Evolutionary conservation across 177 flowering plant genomes (phyloP).

Genomic region (Vitis hybrid): DNA sequence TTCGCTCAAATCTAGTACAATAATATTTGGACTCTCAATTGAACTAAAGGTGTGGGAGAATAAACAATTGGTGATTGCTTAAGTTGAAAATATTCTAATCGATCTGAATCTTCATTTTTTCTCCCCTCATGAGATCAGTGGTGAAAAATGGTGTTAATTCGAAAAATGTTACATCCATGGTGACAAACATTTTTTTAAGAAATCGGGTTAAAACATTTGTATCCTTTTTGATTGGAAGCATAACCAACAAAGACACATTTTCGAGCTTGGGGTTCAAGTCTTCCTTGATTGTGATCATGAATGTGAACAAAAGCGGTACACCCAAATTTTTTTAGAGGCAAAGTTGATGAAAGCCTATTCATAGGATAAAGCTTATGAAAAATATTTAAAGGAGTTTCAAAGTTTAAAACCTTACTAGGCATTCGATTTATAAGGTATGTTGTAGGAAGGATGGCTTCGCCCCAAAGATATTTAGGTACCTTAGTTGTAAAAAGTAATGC

Average conservation of each 20-base stretch:
- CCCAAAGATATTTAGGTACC: not conserved
- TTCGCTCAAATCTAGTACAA: no score
- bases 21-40: no score
- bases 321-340: not conserved
- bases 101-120: no score
- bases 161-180: conserved; percentile 1
- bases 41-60: no score
- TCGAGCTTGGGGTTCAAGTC: not conserved
- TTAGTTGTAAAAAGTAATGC: not conserved
- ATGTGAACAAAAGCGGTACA: not conserved
- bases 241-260: not conserved
- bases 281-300: not conserved
- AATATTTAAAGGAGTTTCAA: conserved; percentile 1
- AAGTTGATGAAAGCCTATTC: no score
- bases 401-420: not conserved
- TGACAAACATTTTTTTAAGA: not conserved
- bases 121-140: no score
- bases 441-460: not conserved
- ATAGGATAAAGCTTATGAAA: not conserved
- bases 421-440: conserved; percentile 3
- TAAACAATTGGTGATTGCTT: no score
- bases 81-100: no score
- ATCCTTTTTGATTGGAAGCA: no score
- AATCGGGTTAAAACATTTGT: not conserved
- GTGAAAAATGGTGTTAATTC: no score